Evolutionary conservation across 805 yeast species (phyloP).

Genomic region (Isabelozyma heimii): DNA sequence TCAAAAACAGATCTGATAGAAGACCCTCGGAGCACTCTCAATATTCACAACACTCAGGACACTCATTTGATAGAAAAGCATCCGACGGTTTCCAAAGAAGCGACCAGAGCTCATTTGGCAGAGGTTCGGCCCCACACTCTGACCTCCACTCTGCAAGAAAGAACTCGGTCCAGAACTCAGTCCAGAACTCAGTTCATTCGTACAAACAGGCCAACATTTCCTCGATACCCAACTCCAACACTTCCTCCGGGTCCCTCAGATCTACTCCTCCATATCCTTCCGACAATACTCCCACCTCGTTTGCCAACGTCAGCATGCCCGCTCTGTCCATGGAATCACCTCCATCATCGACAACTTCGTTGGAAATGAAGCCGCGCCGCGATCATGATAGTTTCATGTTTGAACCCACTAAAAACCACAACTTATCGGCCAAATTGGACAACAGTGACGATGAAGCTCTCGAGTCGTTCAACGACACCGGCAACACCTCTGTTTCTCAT

Average conservation of each 20-base stretch:
- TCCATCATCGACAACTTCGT: not conserved
- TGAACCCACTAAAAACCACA: slow-evolving; percentile 14
- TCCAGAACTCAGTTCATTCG: not conserved
- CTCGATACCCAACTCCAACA: not conserved
- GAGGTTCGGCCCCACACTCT: not conserved
- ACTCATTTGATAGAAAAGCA: not conserved
- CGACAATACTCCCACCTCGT: not conserved
- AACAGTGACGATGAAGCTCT: slow-evolving; percentile 1
- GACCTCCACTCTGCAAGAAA: no score
- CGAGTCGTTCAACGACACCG: not conserved
- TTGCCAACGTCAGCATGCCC: not conserved
- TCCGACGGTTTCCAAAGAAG: no score
- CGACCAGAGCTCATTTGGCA: not conserved
- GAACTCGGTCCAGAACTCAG: not conserved
- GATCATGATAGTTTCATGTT: slow-evolving; percentile 10
- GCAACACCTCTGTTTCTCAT: slow-evolving; percentile 1
- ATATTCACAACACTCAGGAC: not conserved
- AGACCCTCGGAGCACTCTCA: not conserved
- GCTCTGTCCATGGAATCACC: not conserved
- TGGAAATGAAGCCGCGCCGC: not conserved
- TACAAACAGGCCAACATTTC: not conserved
- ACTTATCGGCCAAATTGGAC: slow-evolving; percentile 6
- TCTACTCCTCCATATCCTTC: not conserved
- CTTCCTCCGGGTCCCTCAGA: not conserved
- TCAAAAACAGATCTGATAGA: not conserved